phyloP scores from a whole-genome alignment of 2,329 filamentous ascomycete species.

The Botrytis galanthina region DNA sequence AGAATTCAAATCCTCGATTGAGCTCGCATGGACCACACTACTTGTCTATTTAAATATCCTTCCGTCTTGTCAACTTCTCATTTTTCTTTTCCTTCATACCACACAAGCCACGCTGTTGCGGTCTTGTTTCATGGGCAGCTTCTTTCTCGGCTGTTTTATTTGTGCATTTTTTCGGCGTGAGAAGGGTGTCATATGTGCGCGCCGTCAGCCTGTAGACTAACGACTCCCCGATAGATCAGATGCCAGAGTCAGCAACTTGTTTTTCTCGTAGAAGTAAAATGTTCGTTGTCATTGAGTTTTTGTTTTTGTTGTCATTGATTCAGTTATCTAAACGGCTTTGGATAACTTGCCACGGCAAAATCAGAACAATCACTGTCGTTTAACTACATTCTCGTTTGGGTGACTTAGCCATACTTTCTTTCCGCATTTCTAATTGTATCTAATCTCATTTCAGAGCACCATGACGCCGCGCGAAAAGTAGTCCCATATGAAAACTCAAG shows the following conservation, averaged over 20 bases:
- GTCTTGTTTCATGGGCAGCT: too few relatives aligned
- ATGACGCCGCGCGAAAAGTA: accelerated
- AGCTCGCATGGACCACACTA: accelerated
- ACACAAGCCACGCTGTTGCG: too few relatives aligned
- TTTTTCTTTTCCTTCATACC: not conserved
- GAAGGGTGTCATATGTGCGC: not conserved
- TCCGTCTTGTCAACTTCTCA: not conserved
- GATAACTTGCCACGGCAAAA: not conserved
- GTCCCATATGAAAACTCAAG: accelerated
- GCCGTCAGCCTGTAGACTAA: not conserved
- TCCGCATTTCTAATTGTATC: not conserved
- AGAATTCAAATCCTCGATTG: not conserved
- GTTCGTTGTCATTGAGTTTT: not conserved
- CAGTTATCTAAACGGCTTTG: not conserved
- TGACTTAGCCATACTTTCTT: not conserved
- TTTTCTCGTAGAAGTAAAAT: not conserved
- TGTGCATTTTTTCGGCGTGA: not conserved
- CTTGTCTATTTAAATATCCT: not conserved
- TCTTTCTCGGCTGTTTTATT: not conserved
- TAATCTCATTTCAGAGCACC: not conserved
- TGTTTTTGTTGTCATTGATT: not conserved
- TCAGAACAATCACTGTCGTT: not conserved
- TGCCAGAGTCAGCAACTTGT: not conserved
- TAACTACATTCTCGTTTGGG: not conserved
- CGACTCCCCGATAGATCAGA: not conserved